Evolutionary conservation across 257 asterid species (phyloP).

Genomic region (Penstemon barbatus): DNA sequence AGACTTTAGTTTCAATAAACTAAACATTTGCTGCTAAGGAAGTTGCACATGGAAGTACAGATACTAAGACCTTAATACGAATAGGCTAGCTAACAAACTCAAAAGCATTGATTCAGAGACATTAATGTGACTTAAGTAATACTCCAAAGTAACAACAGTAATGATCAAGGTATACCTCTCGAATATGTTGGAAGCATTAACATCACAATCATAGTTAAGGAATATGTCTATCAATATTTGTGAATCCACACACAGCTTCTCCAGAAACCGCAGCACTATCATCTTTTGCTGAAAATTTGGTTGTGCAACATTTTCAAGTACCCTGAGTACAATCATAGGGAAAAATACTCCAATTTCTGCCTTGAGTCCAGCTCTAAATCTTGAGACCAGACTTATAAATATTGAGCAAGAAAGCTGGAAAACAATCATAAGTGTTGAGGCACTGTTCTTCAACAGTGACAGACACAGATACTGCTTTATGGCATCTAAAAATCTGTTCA

Average conservation of each 20-base stretch:
- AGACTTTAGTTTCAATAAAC: conserved; percentile 21
- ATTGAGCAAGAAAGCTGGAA: conserved; percentile 99
- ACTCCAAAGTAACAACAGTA: conserved; percentile 15
- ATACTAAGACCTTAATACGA: conserved; percentile 18
- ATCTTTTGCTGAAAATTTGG: conserved; percentile 98
- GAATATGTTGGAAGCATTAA: conserved; percentile 95
- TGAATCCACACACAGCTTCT: conserved; percentile 86
- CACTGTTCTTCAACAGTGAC: conserved; percentile 94
- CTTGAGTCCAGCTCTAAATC: conserved; percentile 96
- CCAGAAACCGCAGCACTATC: conserved; percentile 95
- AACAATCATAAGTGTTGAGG: conserved; percentile 86
- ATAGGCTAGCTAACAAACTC: conserved; percentile 19
- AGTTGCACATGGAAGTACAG: conserved; percentile 6
- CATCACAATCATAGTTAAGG: conserved; percentile 98
- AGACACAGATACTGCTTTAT: conserved; percentile 95
- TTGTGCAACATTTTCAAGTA: conserved; percentile 88
- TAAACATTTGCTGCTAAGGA: background rate
- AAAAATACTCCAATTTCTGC: conserved; percentile 98
- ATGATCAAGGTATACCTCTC: conserved; percentile 68
- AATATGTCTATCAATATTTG: conserved; percentile 97
- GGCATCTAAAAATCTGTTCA: conserved; percentile 91
- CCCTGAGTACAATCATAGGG: conserved; percentile 97
- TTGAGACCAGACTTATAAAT: conserved; percentile 86
- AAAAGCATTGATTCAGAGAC: conserved; percentile 24
- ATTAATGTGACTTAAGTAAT: conserved; percentile 15